phyloP scores from a whole-genome alignment of 1,139 yeast species.

The Casaregolazyma lundiana region DNA sequence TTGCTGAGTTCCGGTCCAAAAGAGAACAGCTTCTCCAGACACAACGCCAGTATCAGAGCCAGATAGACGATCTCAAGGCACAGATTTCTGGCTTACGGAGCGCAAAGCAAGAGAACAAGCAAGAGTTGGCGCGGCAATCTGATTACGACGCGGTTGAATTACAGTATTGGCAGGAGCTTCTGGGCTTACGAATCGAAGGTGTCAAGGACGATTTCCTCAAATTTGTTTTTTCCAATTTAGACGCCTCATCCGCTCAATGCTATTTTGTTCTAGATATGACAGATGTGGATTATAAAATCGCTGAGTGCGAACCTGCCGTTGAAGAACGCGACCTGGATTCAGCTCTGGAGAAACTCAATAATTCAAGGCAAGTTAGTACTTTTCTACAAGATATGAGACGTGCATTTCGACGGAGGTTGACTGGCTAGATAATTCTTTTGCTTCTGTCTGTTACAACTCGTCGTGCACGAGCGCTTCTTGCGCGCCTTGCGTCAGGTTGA shows the following conservation, averaged over 20 bases:
- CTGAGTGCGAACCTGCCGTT: constrained; percentile 16
- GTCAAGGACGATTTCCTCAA: constrained; percentile 27
- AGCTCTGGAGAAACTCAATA: constrained; percentile 19
- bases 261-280: constrained; percentile 27
- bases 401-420: constrained; percentile 16
- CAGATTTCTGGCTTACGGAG: constrained; percentile 19
- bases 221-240: constrained; percentile 29
- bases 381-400: constrained; percentile 25
- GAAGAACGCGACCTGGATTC: constrained; percentile 12
- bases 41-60: constrained; percentile 7
- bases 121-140: constrained; percentile 19
- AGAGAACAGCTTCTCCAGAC: constrained; percentile 5
- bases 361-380: constrained; percentile 19
- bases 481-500: constrained; percentile 18
- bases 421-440: neutral
- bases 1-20: constrained; percentile 1
- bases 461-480: constrained; percentile 11
- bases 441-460: constrained; percentile 8
- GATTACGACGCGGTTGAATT: constrained; percentile 29
- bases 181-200: constrained; percentile 31
- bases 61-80: constrained; percentile 16
- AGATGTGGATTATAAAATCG: constrained; percentile 24
- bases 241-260: constrained; percentile 26
- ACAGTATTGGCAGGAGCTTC: constrained; percentile 28
- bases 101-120: constrained; percentile 14